Evolutionary conservation across 805 yeast species (phyloP), one percentile per base, ranked within the genome.

Genomic region (Sugiyamaella boreocaroliniensis): DNA sequence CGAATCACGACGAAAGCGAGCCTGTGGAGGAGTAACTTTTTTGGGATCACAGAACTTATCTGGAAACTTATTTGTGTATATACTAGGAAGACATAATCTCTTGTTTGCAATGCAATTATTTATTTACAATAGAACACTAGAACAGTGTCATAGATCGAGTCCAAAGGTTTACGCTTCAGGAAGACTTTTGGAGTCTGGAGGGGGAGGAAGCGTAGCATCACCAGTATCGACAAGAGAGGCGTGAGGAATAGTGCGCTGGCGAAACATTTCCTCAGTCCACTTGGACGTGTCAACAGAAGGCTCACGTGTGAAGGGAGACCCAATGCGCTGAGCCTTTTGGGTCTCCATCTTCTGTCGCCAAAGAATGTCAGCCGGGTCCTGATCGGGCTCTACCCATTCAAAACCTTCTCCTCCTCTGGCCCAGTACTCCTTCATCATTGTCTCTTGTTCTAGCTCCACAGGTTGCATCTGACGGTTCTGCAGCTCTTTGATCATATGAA

Each of bases 371-470:
- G 93, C 95, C 0, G 96, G 96, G 63, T 88, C 96, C 63, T 85
- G 85, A 64, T 87, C 96, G 0, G 95, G 95, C 63, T 87, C 96
- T 11, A 79, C 83, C 96, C 96, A 87, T 55, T 83, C 86, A 63
- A 86, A 87, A 12, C 89, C 89, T 51, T 84, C 90, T 29, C 96
- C 96, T 7, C 88, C 86, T 43, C 85, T 76, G 64, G 86, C 80
- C 96, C 96, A 87, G 69, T 86, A 87, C 60, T 89, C 95, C 63
- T 86, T 85, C 59, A 87, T 61, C 71, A 81, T 74, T 46, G 79
- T 64, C 55, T 87, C 95, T 55, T 80, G 83, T 51, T 82, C 80
- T 46, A 85, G 81, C 59, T 80, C 71, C 6, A 68, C 66, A 29
- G 72, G 66, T 16, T 72, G 58, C 57, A 79, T 63, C 26, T 63